A percentile compares a stretch with the other conserved stretches of the same genome.
Conservation (phyloP, 2,329 filamentous ascomycete genomes). For the Xylaria sp. region DNA sequence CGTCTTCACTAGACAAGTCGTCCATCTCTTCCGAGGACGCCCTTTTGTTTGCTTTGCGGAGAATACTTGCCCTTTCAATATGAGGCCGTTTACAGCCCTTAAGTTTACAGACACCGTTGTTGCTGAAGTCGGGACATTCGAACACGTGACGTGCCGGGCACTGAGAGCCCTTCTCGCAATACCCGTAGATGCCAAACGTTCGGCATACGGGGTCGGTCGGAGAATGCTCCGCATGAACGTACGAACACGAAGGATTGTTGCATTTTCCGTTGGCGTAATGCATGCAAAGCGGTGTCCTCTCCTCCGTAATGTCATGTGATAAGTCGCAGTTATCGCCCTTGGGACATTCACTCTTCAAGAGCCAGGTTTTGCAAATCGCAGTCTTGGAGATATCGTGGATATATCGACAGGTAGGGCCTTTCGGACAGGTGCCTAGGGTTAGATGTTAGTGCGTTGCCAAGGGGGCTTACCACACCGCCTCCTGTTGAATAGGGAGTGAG, state of each 20-base stretch:
- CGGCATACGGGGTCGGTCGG: constrained; percentile 83
- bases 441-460: constrained; percentile 55
- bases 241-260: constrained; percentile 85
- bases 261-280: constrained; percentile 93
- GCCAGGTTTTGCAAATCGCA: constrained; percentile 87
- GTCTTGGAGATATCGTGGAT: constrained; percentile 87
- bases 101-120: constrained; percentile 83
- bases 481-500: constrained; percentile 47
- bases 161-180: constrained; percentile 81
- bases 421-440: constrained; percentile 79
- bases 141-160: constrained; percentile 88
- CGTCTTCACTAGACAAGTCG: constrained; percentile 83
- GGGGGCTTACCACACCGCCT: constrained; percentile 55
- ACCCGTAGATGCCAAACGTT: constrained; percentile 85
- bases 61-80: constrained; percentile 83
- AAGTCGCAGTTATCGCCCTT: constrained; percentile 86
- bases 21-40: constrained; percentile 62
- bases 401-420: constrained; percentile 82
- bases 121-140: constrained; percentile 96
- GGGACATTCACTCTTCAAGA: constrained; percentile 81
- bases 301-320: constrained; percentile 84
- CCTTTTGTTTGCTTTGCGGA: constrained; percentile 71
- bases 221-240: constrained; percentile 83
- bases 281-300: constrained; percentile 87
- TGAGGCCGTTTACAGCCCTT: constrained; percentile 87